Percentiles rank a stretch among this genome's conserved stretches.
phyloP scores from a whole-genome alignment of 441 rosid species.

The Eutrema salsugineum region DNA sequence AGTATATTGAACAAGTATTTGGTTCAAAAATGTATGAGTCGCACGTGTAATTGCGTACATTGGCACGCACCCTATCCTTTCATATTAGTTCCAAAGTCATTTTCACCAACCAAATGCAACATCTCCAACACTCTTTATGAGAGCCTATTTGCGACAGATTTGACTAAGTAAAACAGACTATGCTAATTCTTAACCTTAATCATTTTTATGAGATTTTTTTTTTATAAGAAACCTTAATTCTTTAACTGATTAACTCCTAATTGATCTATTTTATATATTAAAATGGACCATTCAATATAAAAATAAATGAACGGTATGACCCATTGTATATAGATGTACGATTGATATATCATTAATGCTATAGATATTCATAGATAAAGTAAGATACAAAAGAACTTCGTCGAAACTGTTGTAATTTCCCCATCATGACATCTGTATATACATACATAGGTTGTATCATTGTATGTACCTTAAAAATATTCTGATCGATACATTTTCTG shows the following conservation, averaged over 20 bases:
- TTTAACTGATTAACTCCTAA: neutral
- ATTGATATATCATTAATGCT: neutral
- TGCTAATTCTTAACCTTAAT: slow-evolving; percentile 11
- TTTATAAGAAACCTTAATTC: neutral
- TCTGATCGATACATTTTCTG: no score
- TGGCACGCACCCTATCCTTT: slow-evolving; percentile 35
- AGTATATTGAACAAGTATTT: neutral
- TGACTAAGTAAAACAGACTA: slow-evolving; percentile 12
- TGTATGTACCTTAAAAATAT: neutral
- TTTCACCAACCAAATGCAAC: slow-evolving; percentile 50
- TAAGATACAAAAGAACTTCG: slow-evolving; percentile 3
- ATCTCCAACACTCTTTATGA: slow-evolving; percentile 10
- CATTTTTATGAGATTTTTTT: slow-evolving; percentile 8
- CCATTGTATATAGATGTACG: neutral
- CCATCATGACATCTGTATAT: slow-evolving; percentile 25
- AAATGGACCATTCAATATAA: neutral
- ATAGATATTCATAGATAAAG: neutral
- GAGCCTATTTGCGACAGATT: slow-evolving; percentile 11
- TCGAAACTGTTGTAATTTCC: slow-evolving; percentile 17
- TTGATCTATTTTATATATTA: neutral
- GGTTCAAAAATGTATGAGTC: slow-evolving; percentile 8
- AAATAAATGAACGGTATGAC: neutral
- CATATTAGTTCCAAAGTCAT: slow-evolving; percentile 59
- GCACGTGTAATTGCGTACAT: slow-evolving; percentile 30
- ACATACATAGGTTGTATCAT: neutral